Base-by-base conservation (phyloP, 2,329 filamentous ascomycete species). In the Trichophaea hybrida region DNA sequence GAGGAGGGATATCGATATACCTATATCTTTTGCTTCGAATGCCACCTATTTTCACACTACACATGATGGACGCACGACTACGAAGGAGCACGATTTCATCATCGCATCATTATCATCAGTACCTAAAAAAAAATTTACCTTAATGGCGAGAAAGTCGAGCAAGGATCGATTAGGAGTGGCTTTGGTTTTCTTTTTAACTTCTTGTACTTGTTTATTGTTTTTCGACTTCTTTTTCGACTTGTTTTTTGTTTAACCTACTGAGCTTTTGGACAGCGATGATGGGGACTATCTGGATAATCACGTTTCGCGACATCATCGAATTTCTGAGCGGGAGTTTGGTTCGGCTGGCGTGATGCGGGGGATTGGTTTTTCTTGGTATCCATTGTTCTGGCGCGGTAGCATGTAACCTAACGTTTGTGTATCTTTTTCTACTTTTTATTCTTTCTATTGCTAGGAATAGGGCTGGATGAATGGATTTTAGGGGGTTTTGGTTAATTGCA, bases 151-250 rank as follows among this genome's bases (percentile, higher is more conserved):
- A 32, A 51, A 13, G 48, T 15, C 10, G n/a, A 43, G 38, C 10
- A 12, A n/a, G 10, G 44, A 49, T 49, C 24, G 15, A 8, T 24
- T 49, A 24, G 13, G 17, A 49, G 17, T 64, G 37, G 58, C 59
- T 61, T 48, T 54, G 55, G 60, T n/a, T 62, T 63, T 60, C 59
- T 59, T 35, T 57, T 49, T 40, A 31, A 37, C 52, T 61, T 46
- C 62, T 38, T 15, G 46, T 57, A 15, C n/a, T 31, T 56, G 54
- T 49, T 51, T 52, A 55, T 49, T 57, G 59, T 51, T 58, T 43
- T 46, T 37, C 15, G 34, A 34, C 55, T 44, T 55, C 24, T 33
- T 46, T 53, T 53, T 58, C 37, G 10, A 34, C n/a, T 57, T 34
- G 13, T 43, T 10, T 15, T 10, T 43, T 43, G 38, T 10, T 15